Percentiles rank a stretch among this genome's conserved stretches.
These are phyloP conservation scores for Coniferiporia sulphurascens DNA, from an alignment of 1,284 basidiomycete genomes.

Conservation along the genomic window DNA sequence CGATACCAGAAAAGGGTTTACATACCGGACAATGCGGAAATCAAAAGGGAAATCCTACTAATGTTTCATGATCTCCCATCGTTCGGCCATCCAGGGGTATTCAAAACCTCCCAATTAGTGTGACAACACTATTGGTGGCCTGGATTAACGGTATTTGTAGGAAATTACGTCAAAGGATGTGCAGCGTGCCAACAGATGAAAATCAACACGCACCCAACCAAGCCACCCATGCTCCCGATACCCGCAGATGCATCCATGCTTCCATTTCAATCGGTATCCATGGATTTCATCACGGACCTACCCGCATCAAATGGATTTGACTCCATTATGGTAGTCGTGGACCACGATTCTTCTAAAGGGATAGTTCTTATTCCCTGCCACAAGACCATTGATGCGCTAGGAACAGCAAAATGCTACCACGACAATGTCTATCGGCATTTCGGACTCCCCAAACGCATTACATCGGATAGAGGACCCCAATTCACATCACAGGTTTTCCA, in stretches of 20 bases:
- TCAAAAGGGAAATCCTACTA: conserved; percentile 24
- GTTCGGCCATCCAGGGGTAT: conserved; percentile 38
- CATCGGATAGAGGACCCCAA: conserved; percentile 20
- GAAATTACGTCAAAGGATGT: conserved; percentile 35
- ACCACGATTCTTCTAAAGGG: not conserved
- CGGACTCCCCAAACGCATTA: not conserved
- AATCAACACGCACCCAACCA: conserved; percentile 14
- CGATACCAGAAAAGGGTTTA: conserved; percentile 21
- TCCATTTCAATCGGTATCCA: conserved; percentile 23
- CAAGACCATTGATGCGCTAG: conserved; percentile 25
- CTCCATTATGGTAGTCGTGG: not conserved
- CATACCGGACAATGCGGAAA: conserved; percentile 20
- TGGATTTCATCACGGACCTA: conserved; percentile 33
- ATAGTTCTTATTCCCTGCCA: not conserved
- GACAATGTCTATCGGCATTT: not conserved
- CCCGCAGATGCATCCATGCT: not conserved
- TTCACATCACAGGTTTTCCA: conserved; percentile 20
- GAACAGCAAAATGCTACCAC: not conserved
- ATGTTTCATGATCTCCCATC: conserved; percentile 28
- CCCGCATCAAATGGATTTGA: not conserved
- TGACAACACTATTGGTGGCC: conserved; percentile 42
- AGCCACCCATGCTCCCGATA: conserved; percentile 4
- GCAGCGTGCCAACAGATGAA: conserved; percentile 36
- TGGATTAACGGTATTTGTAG: conserved; percentile 26
- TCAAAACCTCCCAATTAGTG: conserved; percentile 34